These are phyloP conservation scores for Scolecobasidium constrictum DNA, from an alignment of 2,329 filamentous ascomycete species.

Conservation along the genomic window DNA sequence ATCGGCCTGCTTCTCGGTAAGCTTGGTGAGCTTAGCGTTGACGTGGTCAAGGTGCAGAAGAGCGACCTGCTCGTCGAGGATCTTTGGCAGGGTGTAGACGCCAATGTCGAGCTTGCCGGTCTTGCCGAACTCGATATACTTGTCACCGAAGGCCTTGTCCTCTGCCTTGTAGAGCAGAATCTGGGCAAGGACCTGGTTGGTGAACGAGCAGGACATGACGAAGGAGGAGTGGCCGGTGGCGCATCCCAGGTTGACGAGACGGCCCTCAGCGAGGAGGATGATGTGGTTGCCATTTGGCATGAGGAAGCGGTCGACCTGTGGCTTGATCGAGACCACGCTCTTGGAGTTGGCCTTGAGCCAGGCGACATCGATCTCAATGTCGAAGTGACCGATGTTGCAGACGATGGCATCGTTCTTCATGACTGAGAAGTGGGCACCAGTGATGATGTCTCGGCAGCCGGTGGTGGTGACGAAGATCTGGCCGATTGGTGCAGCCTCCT, in stretches of 20 bases:
- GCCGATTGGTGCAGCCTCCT: slow-evolving; percentile 76
- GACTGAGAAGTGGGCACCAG: slow-evolving; percentile 80
- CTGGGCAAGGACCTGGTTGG: slow-evolving; percentile 99
- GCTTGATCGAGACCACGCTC: slow-evolving; percentile 97
- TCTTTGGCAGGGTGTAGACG: slow-evolving; percentile 97
- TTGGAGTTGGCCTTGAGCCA: slow-evolving; percentile 97
- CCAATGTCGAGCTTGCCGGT: slow-evolving; percentile 79
- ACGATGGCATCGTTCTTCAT: slow-evolving; percentile 98
- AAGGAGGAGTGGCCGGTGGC: slow-evolving; percentile 98
- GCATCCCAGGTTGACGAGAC: slow-evolving; percentile 98
- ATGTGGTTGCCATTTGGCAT: slow-evolving; percentile 93
- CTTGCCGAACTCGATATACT: slow-evolving; percentile 95
- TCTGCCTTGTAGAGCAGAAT: slow-evolving; percentile 95
- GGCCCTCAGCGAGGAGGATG: slow-evolving; percentile 96
- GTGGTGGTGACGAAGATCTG: slow-evolving; percentile 99
- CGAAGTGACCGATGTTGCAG: slow-evolving; percentile 99
- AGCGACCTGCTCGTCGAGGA: slow-evolving; percentile 97
- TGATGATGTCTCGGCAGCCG: slow-evolving; percentile 95
- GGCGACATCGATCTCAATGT: slow-evolving; percentile 98
- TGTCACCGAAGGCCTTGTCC: slow-evolving; percentile 77
- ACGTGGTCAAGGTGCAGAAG: slow-evolving; percentile 85
- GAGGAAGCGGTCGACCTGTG: slow-evolving; percentile 95
- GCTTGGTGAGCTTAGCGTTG: slow-evolving; percentile 85
- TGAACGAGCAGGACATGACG: slow-evolving; percentile 99
- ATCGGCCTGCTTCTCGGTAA: slow-evolving; percentile 79